Percentiles rank a stretch among this genome's conserved stretches.
Conservation (phyloP, 2,329 filamentous ascomycete genomes). For the Pyricularia pennisetigena region DNA sequence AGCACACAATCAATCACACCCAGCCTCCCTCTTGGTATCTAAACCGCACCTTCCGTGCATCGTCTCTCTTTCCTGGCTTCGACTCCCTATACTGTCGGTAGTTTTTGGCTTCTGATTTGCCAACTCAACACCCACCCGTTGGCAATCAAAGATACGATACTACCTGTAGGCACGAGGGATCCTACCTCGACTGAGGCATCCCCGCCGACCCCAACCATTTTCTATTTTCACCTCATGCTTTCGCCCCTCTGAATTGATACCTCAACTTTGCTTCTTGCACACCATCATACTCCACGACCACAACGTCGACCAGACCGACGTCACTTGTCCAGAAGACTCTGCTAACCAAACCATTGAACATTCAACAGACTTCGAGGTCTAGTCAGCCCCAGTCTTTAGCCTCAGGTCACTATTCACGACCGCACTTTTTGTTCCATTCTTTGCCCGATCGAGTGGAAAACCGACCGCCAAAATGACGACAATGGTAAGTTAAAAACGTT, state of each 20-base stretch:
- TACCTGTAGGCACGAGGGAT: background rate
- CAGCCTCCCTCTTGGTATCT: background rate
- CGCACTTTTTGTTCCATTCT: background rate
- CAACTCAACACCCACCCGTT: background rate
- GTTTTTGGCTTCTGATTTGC: background rate
- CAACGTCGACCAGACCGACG: background rate
- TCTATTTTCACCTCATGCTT: background rate
- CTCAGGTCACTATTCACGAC: background rate
- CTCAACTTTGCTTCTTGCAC: background rate
- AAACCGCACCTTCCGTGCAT: background rate
- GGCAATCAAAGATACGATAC: too few species aligned
- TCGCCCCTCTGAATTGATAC: background rate
- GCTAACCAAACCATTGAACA: background rate
- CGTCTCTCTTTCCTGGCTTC: background rate
- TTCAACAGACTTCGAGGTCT: background rate
- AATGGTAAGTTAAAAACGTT: constrained; percentile 29
- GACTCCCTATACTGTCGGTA: background rate
- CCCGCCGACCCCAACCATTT: background rate
- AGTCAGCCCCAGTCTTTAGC: background rate
- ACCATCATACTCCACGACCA: background rate
- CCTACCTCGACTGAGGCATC: background rate
- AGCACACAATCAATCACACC: background rate
- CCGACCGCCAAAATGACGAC: constrained; percentile 34
- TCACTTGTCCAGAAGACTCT: background rate
- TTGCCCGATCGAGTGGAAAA: background rate